A percentile compares a stretch with the other conserved stretches of the same genome.
Conservation (phyloP, 2,329 filamentous ascomycete genomes). For the Trichoderma sp. region DNA sequence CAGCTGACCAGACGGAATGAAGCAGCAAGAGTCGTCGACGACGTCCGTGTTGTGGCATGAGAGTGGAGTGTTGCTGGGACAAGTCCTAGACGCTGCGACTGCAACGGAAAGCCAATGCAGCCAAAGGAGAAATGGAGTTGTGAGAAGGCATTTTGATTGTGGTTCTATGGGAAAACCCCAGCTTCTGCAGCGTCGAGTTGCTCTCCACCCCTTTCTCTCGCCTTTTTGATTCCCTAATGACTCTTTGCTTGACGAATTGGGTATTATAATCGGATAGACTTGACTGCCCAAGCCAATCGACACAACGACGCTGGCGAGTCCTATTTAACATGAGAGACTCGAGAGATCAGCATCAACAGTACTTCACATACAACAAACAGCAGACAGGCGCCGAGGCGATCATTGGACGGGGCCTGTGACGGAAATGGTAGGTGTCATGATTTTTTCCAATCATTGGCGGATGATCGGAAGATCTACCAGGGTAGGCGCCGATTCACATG, state of each 20-base stretch:
- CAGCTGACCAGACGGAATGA: constrained; percentile 66
- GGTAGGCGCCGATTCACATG: constrained; percentile 8
- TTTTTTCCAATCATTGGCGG: neutral
- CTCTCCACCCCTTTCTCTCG: neutral
- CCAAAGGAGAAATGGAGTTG: constrained; percentile 21
- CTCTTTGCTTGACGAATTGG: neutral
- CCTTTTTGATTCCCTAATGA: neutral
- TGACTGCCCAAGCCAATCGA: neutral
- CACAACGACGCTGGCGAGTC: neutral
- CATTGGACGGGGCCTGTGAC: constrained; percentile 15
- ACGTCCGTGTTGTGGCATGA: constrained; percentile 62
- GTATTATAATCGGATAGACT: neutral
- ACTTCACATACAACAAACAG: neutral
- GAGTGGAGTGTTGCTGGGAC: constrained; percentile 41
- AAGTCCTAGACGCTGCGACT: constrained; percentile 22
- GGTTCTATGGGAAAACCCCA: neutral
- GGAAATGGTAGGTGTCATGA: constrained; percentile 14
- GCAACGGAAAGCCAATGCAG: constrained; percentile 21
- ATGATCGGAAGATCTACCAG: constrained; percentile 2
- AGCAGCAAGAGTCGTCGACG: constrained; percentile 66
- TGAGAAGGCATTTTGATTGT: constrained; percentile 18
- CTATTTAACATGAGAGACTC: constrained; percentile 3
- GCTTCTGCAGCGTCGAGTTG: neutral
- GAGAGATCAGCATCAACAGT: constrained; percentile 13
- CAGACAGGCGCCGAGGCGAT: neutral